A percentile compares a stretch with the other conserved stretches of the same genome.
Conservation (phyloP, 164 flowering plant species). For the Santalum album region DNA sequence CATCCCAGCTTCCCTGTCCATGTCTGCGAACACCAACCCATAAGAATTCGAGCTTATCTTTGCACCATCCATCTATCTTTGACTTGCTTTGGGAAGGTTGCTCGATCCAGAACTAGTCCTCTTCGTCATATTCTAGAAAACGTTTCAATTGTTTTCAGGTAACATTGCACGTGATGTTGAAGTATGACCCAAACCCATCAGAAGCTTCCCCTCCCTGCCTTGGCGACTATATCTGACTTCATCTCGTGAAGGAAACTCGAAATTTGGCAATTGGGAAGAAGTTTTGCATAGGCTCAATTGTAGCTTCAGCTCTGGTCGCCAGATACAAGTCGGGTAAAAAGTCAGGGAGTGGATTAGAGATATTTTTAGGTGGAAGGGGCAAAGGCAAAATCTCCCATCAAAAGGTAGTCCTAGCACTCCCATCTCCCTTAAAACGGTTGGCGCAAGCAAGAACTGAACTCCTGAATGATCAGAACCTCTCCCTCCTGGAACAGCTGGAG, state of each 20-base stretch:
- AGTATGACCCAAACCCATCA: slow-evolving; percentile 52
- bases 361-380: slow-evolving; percentile 31
- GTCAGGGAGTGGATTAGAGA: slow-evolving; percentile 36
- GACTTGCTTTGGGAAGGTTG: slow-evolving; percentile 38
- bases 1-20: slow-evolving; percentile 87
- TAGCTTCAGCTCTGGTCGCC: slow-evolving; percentile 41
- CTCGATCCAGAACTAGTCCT: slow-evolving; percentile 64
- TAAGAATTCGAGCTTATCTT: slow-evolving; percentile 90
- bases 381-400: slow-evolving; percentile 47
- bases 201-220: slow-evolving; percentile 39
- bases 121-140: slow-evolving; percentile 83
- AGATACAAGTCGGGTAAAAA: slow-evolving; percentile 57
- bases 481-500: slow-evolving; percentile 27
- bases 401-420: slow-evolving; percentile 41
- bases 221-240: slow-evolving; percentile 22
- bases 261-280: slow-evolving; percentile 56
- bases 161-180: slow-evolving; percentile 38
- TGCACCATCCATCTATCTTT: slow-evolving; percentile 77
- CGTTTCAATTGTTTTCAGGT: slow-evolving; percentile 79
- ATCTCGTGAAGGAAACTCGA: slow-evolving; percentile 43
- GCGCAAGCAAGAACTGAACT: slow-evolving; percentile 26
- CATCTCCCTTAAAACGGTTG: slow-evolving; percentile 48
- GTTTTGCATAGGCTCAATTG: slow-evolving; percentile 25
- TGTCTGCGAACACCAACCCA: slow-evolving; percentile 99
- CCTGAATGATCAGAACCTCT: slow-evolving; percentile 26